phyloP scores from a whole-genome alignment of 192 early-diverging fungal species.

The Phlyctochytrium bullatum region DNA sequence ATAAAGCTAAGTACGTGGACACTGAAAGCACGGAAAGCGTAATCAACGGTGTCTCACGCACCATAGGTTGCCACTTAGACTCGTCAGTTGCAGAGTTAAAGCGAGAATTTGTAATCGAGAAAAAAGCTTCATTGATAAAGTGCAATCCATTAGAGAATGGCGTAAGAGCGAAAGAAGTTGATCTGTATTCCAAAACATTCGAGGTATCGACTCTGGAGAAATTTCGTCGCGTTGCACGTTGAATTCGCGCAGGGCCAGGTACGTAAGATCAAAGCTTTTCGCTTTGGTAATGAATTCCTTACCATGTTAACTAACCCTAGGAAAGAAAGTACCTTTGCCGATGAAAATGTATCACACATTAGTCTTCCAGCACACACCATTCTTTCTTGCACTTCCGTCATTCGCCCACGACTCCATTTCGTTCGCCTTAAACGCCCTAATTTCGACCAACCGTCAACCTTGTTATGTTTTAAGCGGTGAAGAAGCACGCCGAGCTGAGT shows the following conservation, averaged over 20 bases:
- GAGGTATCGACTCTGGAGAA: constrained; percentile 72
- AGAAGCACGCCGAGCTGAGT: constrained; percentile 92
- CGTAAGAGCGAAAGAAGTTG: constrained; percentile 69
- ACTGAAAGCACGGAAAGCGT: background rate
- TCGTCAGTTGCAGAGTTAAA: constrained; percentile 88
- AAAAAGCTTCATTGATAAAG: constrained; percentile 77
- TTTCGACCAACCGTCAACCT: constrained; percentile 77
- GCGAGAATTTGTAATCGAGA: constrained; percentile 86
- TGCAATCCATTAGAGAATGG: constrained; percentile 81
- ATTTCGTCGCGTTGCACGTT: constrained; percentile 78
- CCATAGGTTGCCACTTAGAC: constrained; percentile 94
- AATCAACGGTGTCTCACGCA: constrained; percentile 16
- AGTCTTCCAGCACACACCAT: constrained; percentile 80
- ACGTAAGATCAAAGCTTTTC: constrained; percentile 79
- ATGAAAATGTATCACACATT: constrained; percentile 89
- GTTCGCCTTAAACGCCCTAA: constrained; percentile 82
- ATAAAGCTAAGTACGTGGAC: constrained; percentile 7
- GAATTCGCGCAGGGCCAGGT: constrained; percentile 74
- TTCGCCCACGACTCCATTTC: constrained; percentile 80
- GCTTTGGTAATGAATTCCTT: constrained; percentile 43
- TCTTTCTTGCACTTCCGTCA: constrained; percentile 73
- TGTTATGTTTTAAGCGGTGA: constrained; percentile 86
- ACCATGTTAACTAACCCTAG: constrained; percentile 14
- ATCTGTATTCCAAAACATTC: constrained; percentile 62
- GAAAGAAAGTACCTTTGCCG: constrained; percentile 61